Base-by-base conservation (phyloP, 2,329 filamentous ascomycete species). In the Fusarium chaquense region DNA sequence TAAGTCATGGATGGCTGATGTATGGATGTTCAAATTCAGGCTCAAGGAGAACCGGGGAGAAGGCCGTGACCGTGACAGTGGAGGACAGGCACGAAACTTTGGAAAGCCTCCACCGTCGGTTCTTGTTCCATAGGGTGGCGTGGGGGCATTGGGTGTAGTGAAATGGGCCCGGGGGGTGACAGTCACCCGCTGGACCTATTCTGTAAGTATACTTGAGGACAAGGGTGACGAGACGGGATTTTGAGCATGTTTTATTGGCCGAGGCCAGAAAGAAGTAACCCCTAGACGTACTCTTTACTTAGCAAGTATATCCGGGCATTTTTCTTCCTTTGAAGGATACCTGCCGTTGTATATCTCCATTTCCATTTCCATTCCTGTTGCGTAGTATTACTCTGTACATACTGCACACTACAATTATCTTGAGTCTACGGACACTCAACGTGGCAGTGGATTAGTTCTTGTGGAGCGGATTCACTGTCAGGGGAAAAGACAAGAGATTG, bases 11-110 rank as follows among this genome's bases (percentile, higher is more conserved):
- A 49, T 65, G 54, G 36, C n/a, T 40, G 36, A 40, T 40, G 36
- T 40, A 40, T 40, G 36, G 36, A 53, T 50, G 53, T 35, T 55
- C 62, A 40, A 66, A 64, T 75, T 69, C 73, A 74, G 73, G 66
- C 71, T 65, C 61, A 57, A 61, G 56, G 45, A 59, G 49, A 72
- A 47, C 40, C 73, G 73, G 73, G 71, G 69, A 75, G 73, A 75
- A 75, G 52, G 67, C 73, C 73, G 73, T 67, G 41, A 44, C 73
- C 73, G 73, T 67, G 41, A 26, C 24, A 44, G 41, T 44, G 41
- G 41, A 44, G 41, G 60, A 49, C 51, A 67, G 58, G 58, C 52
- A 62, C 54, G 33, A 62, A 65, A 40, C 53, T 59, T 51, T 70
- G 58, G 49, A 28, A 52, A 55, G 62, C 51, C 57, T 67, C 63